phyloP scores from a whole-genome alignment of 2,329 filamentous ascomycete genomes.

The Colletotrichum limetticola region DNA sequence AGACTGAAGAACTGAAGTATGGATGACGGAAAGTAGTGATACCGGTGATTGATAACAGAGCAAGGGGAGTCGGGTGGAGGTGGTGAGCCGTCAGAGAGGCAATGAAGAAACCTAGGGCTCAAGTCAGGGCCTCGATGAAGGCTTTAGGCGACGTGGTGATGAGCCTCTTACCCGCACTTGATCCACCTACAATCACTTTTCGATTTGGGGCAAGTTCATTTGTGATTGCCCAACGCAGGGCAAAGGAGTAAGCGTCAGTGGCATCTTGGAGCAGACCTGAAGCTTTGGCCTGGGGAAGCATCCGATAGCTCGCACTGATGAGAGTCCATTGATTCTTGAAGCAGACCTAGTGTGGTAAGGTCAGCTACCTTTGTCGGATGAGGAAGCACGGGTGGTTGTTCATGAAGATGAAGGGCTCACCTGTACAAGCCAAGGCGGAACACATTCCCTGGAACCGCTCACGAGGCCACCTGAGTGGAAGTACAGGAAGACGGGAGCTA shows the following conservation, averaged over 20 bases:
- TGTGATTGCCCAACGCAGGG: conserved; percentile 37
- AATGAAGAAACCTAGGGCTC: conserved; percentile 44
- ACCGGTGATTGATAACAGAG: conserved; percentile 47
- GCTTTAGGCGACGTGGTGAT: neutral
- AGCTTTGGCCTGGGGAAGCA: conserved; percentile 45
- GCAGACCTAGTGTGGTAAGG: conserved; percentile 39
- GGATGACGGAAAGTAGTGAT: conserved; percentile 49
- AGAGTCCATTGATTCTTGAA: conserved; percentile 45
- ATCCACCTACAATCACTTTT: conserved; percentile 45
- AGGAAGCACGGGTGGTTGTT: neutral
- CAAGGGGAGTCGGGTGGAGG: conserved; percentile 42
- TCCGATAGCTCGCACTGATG: conserved; percentile 48
- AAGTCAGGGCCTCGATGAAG: neutral
- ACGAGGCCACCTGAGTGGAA: conserved; percentile 50
- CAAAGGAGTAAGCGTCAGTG: conserved; percentile 45
- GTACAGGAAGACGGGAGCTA: conserved; percentile 47
- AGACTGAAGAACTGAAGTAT: conserved; percentile 48
- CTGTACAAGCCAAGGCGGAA: conserved; percentile 51
- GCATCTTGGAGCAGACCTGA: conserved; percentile 45
- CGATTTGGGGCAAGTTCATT: conserved; percentile 28
- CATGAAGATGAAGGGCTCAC: conserved; percentile 31
- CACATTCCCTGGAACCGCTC: conserved; percentile 42
- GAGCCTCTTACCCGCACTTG: conserved; percentile 44
- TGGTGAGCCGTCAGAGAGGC: conserved; percentile 44
- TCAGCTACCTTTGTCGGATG: neutral